phyloP scores from a whole-genome alignment of 2,329 filamentous ascomycete species.

The Venturia carpophila region DNA sequence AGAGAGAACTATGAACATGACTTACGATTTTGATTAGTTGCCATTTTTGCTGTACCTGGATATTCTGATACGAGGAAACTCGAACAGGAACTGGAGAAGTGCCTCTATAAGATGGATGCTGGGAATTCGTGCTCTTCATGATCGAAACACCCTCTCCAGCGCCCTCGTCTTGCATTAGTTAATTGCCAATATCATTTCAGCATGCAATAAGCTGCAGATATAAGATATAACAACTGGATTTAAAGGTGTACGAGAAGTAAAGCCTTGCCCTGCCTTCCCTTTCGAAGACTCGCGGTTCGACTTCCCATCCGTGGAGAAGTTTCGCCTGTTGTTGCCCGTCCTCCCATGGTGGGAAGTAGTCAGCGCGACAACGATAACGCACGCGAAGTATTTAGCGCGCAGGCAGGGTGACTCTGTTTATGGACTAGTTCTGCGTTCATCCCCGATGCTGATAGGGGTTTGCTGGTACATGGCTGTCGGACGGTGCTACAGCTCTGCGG shows the following conservation, averaged over 20 bases:
- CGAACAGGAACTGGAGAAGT: not conserved
- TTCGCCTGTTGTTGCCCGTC: not conserved
- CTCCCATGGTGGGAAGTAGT: not conserved
- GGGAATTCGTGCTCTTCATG: not conserved
- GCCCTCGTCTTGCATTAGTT: not conserved
- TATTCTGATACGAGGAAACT: not conserved
- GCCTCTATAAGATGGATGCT: not conserved
- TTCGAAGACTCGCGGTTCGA: not conserved
- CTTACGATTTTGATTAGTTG: not conserved
- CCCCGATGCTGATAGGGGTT: not conserved
- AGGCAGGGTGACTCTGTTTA: not conserved
- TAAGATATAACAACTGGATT: not conserved
- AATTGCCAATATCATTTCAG: not conserved
- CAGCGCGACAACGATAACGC: not conserved
- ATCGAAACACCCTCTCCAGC: not conserved
- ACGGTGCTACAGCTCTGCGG: no score
- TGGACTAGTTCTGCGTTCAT: not conserved
- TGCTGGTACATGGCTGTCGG: not conserved
- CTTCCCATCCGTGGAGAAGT: not conserved
- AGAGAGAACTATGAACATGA: not conserved
- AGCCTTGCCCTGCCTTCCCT: not conserved
- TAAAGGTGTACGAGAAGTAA: not conserved
- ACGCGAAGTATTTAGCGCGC: not conserved
- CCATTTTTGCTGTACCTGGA: not conserved
- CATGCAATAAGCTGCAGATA: not conserved